These are phyloP conservation scores for Selaginella moellendorffii DNA, from an alignment of 75 land plant genomes.

Conservation along the genomic window DNA sequence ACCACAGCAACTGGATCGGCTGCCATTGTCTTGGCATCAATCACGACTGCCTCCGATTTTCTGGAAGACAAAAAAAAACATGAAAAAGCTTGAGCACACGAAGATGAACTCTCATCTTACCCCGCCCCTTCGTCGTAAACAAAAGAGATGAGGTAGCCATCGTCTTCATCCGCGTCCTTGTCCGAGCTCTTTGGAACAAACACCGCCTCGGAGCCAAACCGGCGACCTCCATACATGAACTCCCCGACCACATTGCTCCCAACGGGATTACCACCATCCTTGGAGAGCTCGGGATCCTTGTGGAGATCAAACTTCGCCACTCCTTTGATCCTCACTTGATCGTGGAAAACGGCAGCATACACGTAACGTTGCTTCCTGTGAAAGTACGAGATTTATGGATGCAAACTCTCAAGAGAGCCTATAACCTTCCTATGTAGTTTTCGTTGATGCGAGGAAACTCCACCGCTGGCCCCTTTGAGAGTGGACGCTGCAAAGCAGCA, in stretches of 20 bases:
- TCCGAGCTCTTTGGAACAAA: neutral
- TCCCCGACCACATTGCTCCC: conserved; percentile 4
- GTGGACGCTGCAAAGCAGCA: neutral
- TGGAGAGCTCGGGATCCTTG: conserved; percentile 25
- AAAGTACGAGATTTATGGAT: neutral
- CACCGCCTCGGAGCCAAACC: neutral
- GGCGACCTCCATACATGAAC: neutral
- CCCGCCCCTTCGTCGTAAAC: neutral
- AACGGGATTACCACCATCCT: conserved; percentile 43
- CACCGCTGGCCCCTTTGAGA: neutral
- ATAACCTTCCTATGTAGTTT: neutral
- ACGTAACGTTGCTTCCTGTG: neutral
- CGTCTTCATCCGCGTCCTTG: neutral
- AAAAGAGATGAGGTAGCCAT: neutral
- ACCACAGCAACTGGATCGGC: neutral
- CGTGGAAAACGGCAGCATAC: neutral
- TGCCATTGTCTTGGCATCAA: neutral
- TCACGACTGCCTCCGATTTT: neutral
- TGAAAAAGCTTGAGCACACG: too few species aligned
- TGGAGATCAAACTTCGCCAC: neutral
- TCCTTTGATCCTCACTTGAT: neutral
- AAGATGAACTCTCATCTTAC: neutral
- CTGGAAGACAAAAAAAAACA: too few species aligned
- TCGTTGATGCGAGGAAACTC: neutral
- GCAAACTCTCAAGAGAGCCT: too few species aligned